Evolutionary conservation across 2,329 filamentous ascomycete genomes (phyloP).

Genomic region (Simplicillium sp.): DNA sequence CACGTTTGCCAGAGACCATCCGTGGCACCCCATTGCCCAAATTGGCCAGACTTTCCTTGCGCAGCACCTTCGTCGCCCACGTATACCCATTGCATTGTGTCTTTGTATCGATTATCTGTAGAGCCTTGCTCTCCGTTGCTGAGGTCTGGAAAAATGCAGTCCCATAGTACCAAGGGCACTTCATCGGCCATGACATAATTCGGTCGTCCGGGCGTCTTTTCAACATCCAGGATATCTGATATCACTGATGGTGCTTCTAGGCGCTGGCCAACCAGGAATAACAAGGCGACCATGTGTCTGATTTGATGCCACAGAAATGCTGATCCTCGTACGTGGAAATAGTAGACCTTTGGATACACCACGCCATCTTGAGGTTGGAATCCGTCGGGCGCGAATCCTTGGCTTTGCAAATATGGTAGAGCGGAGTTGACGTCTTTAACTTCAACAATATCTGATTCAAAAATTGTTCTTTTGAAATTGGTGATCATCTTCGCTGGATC

Average conservation of each 20-base stretch:
- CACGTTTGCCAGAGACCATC: conserved; percentile 75
- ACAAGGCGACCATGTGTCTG: conserved; percentile 79
- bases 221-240: conserved; percentile 63
- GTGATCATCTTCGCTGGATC: conserved; percentile 83
- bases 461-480: conserved; percentile 73
- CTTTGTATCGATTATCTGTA: conserved; percentile 21
- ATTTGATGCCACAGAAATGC: conserved; percentile 99
- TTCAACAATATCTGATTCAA: conserved; percentile 68
- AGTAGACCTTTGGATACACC: conserved; percentile 60
- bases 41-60: conserved; percentile 37
- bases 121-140: conserved; percentile 21
- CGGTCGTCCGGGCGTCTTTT: conserved; percentile 64
- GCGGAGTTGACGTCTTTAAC: conserved; percentile 45
- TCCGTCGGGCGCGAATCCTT: conserved; percentile 22
- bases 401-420: conserved; percentile 42
- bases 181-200: conserved; percentile 88
- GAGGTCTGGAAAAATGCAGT: conserved; percentile 67
- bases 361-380: conserved; percentile 7
- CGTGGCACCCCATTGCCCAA: conserved; percentile 56
- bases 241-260: conserved; percentile 70
- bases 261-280: conserved; percentile 89
- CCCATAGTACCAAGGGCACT: conserved; percentile 86
- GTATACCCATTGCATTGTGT: conserved; percentile 70
- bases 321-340: conserved; percentile 79
- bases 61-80: conserved; percentile 53